Conservation (phyloP, 805 yeast genomes). For the Lipomyces orientalis region DNA sequence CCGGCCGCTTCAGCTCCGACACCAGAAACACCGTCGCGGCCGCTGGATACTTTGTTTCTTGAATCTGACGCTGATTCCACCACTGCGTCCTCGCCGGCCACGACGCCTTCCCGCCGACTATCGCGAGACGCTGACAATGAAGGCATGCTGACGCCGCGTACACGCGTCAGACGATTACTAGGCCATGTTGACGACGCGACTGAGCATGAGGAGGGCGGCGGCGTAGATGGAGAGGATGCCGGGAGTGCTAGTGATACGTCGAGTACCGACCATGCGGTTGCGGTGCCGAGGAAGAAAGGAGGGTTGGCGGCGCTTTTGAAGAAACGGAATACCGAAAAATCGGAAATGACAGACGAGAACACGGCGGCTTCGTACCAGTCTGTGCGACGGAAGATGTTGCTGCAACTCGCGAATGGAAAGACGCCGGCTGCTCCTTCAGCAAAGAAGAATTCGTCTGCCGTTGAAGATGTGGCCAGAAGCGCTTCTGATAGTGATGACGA, state of each 20-base stretch:
- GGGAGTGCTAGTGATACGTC: not conserved
- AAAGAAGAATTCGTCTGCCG: not conserved
- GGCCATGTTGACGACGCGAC: not conserved
- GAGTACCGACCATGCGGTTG: conserved; percentile 5
- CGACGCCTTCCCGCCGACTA: not conserved
- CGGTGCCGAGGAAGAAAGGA: conserved; percentile 5
- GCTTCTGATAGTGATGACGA: not conserved
- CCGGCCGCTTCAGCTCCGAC: too few relatives aligned
- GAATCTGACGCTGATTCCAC: not conserved
- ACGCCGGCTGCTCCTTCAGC: not conserved
- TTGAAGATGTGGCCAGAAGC: not conserved
- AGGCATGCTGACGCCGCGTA: conserved; percentile 6
- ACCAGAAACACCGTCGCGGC: not conserved
- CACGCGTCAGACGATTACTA: conserved; percentile 5
- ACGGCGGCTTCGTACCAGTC: not conserved
- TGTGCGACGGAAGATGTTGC: conserved; percentile 5
- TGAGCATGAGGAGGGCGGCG: not conserved
- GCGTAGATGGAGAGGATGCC: not conserved
- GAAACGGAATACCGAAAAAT: not conserved
- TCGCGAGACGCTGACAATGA: not conserved
- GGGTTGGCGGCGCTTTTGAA: conserved; percentile 6
- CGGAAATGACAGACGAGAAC: not conserved
- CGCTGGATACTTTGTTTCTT: not conserved
- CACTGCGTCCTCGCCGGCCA: not conserved
- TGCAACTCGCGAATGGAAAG: conserved; percentile 2